A percentile compares a stretch with the other conserved stretches of the same genome.
Conservation (phyloP, 23 red algal species). For the Chondrus crispus region DNA sequence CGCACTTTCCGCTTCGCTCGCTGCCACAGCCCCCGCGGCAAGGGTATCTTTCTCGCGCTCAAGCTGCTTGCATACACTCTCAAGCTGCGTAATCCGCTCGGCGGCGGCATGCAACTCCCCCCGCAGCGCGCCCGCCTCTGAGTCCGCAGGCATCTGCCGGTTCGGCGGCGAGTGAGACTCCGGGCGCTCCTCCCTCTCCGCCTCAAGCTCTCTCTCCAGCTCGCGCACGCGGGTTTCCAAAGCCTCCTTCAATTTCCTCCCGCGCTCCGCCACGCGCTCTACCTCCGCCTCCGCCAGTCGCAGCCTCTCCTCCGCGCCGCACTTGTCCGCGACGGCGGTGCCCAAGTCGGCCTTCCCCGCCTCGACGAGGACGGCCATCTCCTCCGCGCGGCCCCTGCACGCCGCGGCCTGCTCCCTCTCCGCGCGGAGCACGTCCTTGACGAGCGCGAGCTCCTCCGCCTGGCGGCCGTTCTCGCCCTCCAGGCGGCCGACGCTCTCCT, state of each 20-base stretch:
- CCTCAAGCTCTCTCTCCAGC: neutral
- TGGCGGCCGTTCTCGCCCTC: neutral
- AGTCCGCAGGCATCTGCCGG: neutral
- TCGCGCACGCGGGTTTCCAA: neutral
- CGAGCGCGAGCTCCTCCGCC: neutral
- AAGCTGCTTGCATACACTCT: neutral
- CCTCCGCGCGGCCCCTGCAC: neutral
- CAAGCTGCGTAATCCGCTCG: neutral
- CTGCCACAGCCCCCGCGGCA: neutral
- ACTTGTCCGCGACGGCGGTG: neutral
- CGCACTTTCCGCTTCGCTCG: neutral
- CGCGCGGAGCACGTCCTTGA: neutral
- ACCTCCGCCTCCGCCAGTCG: neutral
- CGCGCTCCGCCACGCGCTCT: neutral
- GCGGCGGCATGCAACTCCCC: neutral
- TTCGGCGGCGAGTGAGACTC: too few relatives aligned
- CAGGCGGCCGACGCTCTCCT: neutral
- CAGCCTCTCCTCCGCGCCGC: neutral
- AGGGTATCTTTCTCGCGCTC: neutral
- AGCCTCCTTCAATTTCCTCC: neutral
- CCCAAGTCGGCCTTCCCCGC: neutral
- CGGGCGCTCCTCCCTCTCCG: neutral
- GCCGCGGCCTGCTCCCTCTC: neutral
- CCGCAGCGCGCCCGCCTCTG: neutral
- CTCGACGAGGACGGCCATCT: neutral